These are phyloP conservation scores for Colletotrichum sp. DNA, from an alignment of 2,329 filamentous ascomycete species.

Conservation along the genomic window DNA sequence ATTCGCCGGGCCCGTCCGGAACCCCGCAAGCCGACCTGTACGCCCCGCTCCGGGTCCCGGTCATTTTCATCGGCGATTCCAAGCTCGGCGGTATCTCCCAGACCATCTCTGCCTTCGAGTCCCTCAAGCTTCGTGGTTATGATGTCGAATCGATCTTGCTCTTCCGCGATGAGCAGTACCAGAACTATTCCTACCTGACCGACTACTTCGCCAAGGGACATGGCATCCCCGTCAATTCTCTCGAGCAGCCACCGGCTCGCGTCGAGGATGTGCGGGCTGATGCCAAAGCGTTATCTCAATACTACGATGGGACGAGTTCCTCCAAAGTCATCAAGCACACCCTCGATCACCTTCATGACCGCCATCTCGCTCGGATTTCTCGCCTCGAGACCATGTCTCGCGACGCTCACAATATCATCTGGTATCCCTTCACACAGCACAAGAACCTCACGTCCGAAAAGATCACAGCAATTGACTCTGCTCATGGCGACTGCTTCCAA, in stretches of 20 bases:
- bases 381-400: slow-evolving; percentile 65
- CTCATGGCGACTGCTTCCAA: slow-evolving; percentile 80
- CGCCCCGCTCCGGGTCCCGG: slow-evolving; percentile 73
- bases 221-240: slow-evolving; percentile 58
- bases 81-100: slow-evolving; percentile 80
- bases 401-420: slow-evolving; percentile 70
- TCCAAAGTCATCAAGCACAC: slow-evolving; percentile 45
- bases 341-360: slow-evolving; percentile 54
- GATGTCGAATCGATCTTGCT: slow-evolving; percentile 74
- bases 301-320: slow-evolving; percentile 60
- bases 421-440: slow-evolving; percentile 90
- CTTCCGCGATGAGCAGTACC: slow-evolving; percentile 69
- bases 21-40: slow-evolving; percentile 81
- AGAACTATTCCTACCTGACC: slow-evolving; percentile 70
- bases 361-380: slow-evolving; percentile 61
- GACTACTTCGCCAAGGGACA: slow-evolving; percentile 69
- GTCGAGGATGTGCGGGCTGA: slow-evolving; percentile 50
- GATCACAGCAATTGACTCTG: slow-evolving; percentile 80
- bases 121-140: slow-evolving; percentile 77
- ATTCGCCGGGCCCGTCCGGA: slow-evolving; percentile 79
- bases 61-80: slow-evolving; percentile 76
- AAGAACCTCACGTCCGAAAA: slow-evolving; percentile 63
- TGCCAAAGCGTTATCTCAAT: slow-evolving; percentile 60
- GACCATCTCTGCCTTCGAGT: slow-evolving; percentile 82
- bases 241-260: slow-evolving; percentile 65